Evolutionary conservation across 2,329 filamentous ascomycete genomes (phyloP), one percentile per base, ranked within the genome.

Genomic region (Exophiala xenobiotica): DNA sequence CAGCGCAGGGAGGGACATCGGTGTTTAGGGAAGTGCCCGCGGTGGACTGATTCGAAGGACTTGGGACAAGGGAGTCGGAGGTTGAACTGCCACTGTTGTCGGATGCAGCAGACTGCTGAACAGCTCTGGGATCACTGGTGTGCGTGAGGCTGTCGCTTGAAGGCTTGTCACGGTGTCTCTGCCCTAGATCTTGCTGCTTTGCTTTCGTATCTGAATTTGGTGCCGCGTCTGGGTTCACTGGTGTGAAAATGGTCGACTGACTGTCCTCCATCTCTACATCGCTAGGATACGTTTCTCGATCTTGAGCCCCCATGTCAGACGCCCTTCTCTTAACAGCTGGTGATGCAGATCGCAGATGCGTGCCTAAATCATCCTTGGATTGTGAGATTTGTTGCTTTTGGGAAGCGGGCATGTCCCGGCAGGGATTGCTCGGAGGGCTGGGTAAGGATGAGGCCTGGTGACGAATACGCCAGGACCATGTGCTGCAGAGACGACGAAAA

Each of bases 241-340:
- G 31, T 29, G 48, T 45, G 43, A 51, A 49, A 11, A 29, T 43
- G 43, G 54, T 29, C 24, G 43, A 18, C 18, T 52, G 44, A 20
- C 44, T 45, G 3, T 61, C 56, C 20, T 33, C 67, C 56, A 69
- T 59, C 47, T 72, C 67, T 61, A 70, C 69, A 53, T 62, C 58
- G 20, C 56, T 54, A 14, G 54, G 57, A 38, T 64, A 59, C 38
- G 56, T 50, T 44, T 63, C 61, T 35, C 56, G 49, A 22, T 67
- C 64, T 42, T 64, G 64, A 27, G 65, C 73, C 56, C 79, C 77
- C 77, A 81, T 78, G 54, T 77, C 76, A 26, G 76, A 74, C 35
- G 78, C 78, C 47, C 71, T 73, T 56, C 78, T 71, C 66, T 82
- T 82, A 4, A 67, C 54, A 22, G 78, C 77, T 24, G 79, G 79